Evolutionary conservation across 148 eudicot species (phyloP).

Genomic region (Diospyros lotus): DNA sequence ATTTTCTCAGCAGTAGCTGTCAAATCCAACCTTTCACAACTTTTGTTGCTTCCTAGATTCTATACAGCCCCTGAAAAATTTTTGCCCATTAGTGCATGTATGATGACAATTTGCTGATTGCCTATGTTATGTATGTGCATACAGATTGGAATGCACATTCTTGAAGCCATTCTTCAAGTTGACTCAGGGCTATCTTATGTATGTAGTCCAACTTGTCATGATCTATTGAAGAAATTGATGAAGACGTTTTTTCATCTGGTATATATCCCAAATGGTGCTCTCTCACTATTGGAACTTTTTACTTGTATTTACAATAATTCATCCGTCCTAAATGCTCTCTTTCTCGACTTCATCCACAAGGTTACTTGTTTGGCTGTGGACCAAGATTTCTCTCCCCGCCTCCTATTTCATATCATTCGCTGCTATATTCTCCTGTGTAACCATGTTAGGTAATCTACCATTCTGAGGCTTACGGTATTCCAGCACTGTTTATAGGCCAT

Average conservation of each 20-base stretch:
- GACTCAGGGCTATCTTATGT: conserved; percentile 10
- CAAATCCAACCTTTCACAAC: background rate
- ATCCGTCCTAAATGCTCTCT: background rate
- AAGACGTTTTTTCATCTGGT: conserved; percentile 3
- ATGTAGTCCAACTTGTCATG: background rate
- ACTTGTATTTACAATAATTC: background rate
- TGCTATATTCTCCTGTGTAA: conserved; percentile 13
- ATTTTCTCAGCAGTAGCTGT: background rate
- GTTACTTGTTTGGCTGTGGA: conserved; percentile 4
- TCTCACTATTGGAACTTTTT: background rate
- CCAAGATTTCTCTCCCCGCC: conserved; percentile 13
- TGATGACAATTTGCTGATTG: background rate
- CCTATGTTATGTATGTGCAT: background rate
- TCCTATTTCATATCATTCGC: conserved; percentile 9
- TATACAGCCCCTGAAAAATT: background rate
- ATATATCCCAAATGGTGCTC: background rate
- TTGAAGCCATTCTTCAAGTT: conserved; percentile 13
- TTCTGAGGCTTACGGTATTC: background rate
- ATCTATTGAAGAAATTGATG: conserved; percentile 6
- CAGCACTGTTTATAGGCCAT: background rate
- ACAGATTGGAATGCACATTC: conserved; percentile 17
- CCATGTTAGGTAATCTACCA: background rate
- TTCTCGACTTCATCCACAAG: background rate
- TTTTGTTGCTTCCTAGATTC: background rate
- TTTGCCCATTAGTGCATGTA: background rate